Evolutionary conservation across 768 basidiomycete genomes (phyloP), one percentile per base, ranked within the genome.

Genomic region (Boletus reticulatus): DNA sequence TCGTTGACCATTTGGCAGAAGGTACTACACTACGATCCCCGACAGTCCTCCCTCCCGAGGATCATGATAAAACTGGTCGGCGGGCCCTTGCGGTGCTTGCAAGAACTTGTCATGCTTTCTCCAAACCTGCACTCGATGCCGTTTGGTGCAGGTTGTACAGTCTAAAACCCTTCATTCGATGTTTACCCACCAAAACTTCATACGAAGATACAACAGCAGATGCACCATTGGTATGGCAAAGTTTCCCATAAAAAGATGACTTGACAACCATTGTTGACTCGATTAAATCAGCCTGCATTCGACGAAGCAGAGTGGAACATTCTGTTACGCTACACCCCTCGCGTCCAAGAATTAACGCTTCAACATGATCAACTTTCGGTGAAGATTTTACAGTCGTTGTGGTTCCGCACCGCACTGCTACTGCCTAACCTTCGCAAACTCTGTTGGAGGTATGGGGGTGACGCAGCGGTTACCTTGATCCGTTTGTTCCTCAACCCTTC

Each of bases 61-160:
- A 46, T n/a, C 8, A 10, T 22, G 16, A 38, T 6, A 12, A 27
- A 27, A 24, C 36, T 37, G 36, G 37, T 38, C 43, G 39, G 11
- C 34, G 19, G 19, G 45, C 60, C 7, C 47, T 62, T 20, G 52
- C 49, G 1, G 56, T 20, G n/a, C 56, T 62, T 20, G 55, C 61
- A 34, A 53, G 55, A 41, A 62, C 61, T 17, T 59, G 61, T 43
- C 57, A 48, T 19, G 32, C 53, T 8, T 36, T 63, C 32, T 59
- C 56, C 32, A 42, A 62, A n/a, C 48, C 48, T 32, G 62, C 62
- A 14, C 58, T 63, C 17, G 48, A 61, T n/a, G 44, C 47, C n/a
- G 31, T 63, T 31, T 63, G 59, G 62, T 6, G 19, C 31, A 63
- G 46, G 36, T 29, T 63, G 7, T 2, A 59, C 44, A 47, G 45